These are phyloP conservation scores for Gomphus bonarii DNA, from an alignment of 1,284 basidiomycete species.

Conservation along the genomic window DNA sequence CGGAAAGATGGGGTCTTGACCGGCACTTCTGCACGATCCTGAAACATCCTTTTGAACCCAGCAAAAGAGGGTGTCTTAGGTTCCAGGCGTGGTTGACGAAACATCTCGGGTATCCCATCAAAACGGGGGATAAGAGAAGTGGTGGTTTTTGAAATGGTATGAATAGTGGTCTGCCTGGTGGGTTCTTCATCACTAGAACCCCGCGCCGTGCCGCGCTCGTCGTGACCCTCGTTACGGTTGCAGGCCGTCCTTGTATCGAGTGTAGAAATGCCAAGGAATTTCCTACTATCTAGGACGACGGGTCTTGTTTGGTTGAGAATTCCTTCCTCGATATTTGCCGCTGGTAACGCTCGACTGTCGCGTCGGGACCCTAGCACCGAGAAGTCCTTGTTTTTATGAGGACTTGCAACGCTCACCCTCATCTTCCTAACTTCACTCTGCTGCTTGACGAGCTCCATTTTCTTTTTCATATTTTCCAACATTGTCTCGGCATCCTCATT, in stretches of 20 bases:
- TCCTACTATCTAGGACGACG: background rate
- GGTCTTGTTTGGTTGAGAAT: slow-evolving; percentile 1
- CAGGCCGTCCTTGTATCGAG: slow-evolving; percentile 18
- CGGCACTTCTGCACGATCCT: slow-evolving; percentile 1
- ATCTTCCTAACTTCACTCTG: slow-evolving; percentile 33
- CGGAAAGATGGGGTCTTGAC: background rate
- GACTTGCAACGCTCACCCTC: slow-evolving; percentile 25
- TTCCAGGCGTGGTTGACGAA: slow-evolving; percentile 12
- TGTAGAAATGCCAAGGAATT: slow-evolving; percentile 9
- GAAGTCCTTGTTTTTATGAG: slow-evolving; percentile 4
- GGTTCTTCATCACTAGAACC: slow-evolving; percentile 8
- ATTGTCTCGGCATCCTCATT: slow-evolving; percentile 40
- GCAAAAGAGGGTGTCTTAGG: slow-evolving; percentile 22
- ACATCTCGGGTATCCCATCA: slow-evolving; percentile 20
- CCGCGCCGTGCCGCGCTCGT: slow-evolving; percentile 10
- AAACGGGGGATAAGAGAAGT: slow-evolving; percentile 18
- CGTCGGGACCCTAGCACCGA: slow-evolving; percentile 9
- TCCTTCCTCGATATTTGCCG: background rate
- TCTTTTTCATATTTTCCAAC: slow-evolving; percentile 51
- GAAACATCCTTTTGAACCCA: slow-evolving; percentile 27
- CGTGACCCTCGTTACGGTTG: slow-evolving; percentile 10
- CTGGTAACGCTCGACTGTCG: slow-evolving; percentile 10
- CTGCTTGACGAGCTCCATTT: slow-evolving; percentile 38
- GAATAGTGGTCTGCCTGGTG: background rate
- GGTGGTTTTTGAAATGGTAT: background rate